Evolutionary conservation across 305 asterid species (phyloP), one percentile per base, ranked within the genome.

Genomic region (Euphrasia arctica): DNA sequence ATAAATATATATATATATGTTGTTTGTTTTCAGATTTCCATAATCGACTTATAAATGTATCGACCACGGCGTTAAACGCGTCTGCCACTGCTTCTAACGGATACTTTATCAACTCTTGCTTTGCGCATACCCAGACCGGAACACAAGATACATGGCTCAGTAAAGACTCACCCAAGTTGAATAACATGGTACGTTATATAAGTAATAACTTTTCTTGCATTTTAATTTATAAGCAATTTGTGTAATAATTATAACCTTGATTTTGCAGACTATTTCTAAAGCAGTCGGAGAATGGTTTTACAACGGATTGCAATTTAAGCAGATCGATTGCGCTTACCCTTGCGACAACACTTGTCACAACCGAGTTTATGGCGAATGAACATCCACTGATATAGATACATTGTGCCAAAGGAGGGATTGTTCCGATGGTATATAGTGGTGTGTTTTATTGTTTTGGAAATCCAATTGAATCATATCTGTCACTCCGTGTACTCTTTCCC

Each of bases 111-210:
- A 85, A 85, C 74, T 80, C 93, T 2, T 91, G 97, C 83, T 89
- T 74, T 0, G 89, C 95, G 7, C 96, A 91, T 73, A 89, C 97
- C 78, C 97, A 89, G 77, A 83, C 87, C 0, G 96, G 79, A 72
- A 78, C 57, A 64, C 95, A 87, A 43, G 93, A 85, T 72, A 79
- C 83, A 1, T 89, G 97, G 98, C 61, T 83, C 9, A 75, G 85
- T 28, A 22, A 39, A 9, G 82, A 81, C 75, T 84, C 96, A 13
- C 97, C 97, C 4, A 22, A 43, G 58, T 69, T 89, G 64, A 57
- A 59, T 63, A 61, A 78, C 72, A 81, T 77, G 93, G 98, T 91
- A 1, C 27, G 27, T 25, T 25, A 25, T 25, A 25, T 25, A 25
- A 25, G 27, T 25, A 25, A 25, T 25, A 25, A 25, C 27, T 25